Percentiles rank a stretch among this genome's conserved stretches.
Conservation (phyloP, 768 basidiomycete genomes). For the Amanita subjunquillea region DNA sequence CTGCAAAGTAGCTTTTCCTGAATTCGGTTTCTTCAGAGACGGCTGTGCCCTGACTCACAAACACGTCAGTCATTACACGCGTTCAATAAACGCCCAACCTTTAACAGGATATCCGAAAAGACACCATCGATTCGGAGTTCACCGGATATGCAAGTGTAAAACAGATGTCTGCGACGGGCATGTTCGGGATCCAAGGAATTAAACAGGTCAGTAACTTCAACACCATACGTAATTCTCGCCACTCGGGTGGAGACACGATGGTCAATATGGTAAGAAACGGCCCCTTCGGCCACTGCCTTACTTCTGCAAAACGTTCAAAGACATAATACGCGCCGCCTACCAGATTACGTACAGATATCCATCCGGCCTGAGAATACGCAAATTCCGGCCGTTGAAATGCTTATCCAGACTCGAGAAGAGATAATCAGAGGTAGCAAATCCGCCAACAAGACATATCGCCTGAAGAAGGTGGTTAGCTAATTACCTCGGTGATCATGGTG, state of each 20-base stretch:
- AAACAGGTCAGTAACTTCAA: neutral
- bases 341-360: slow-evolving; percentile 29
- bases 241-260: slow-evolving; percentile 13
- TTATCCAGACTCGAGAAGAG: slow-evolving; percentile 30
- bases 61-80: neutral
- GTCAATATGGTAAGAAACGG: slow-evolving; percentile 15
- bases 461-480: slow-evolving; percentile 5
- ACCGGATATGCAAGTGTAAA: neutral
- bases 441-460: slow-evolving; percentile 40
- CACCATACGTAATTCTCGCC: slow-evolving; percentile 13
- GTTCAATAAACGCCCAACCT: neutral
- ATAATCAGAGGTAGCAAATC: slow-evolving; percentile 41
- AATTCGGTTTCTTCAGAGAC: slow-evolving; percentile 17
- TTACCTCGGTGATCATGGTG: neutral
- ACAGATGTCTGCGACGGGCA: neutral
- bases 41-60: slow-evolving; percentile 11
- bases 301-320: slow-evolving; percentile 8
- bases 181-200: slow-evolving; percentile 1
- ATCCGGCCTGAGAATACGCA: slow-evolving; percentile 33
- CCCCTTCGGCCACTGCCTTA: slow-evolving; percentile 17
- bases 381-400: slow-evolving; percentile 20
- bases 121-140: neutral
- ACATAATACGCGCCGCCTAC: neutral
- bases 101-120: slow-evolving; percentile 9
- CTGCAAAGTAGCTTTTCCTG: slow-evolving; percentile 2